These are phyloP conservation scores for Cytospora mali DNA, from an alignment of 2,329 filamentous ascomycete species.

Conservation along the genomic window DNA sequence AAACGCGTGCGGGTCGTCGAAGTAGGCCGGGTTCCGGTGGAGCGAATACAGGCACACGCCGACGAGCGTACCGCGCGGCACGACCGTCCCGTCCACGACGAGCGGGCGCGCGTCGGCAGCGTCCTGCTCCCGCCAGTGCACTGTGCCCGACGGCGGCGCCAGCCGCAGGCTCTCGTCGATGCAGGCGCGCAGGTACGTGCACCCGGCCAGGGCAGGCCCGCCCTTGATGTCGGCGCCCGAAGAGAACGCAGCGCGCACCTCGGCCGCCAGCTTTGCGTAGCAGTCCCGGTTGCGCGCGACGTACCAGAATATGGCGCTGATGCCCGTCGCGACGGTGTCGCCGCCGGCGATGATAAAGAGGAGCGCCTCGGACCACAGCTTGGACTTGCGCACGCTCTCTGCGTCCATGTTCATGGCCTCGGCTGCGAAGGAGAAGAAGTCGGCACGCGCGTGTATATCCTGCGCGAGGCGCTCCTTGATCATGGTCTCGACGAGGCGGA, in stretches of 20 bases:
- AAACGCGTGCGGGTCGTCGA: conserved; percentile 5
- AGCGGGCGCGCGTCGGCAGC: conserved; percentile 19
- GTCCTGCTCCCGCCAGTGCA: conserved; percentile 31
- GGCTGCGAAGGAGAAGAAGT: conserved; percentile 30
- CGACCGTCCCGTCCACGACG: conserved; percentile 9
- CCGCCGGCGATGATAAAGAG: conserved; percentile 33
- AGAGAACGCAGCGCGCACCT: neutral
- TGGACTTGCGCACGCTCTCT: neutral
- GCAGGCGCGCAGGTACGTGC: conserved; percentile 31
- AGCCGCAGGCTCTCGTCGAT: conserved; percentile 20
- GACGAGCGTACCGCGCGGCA: conserved; percentile 11
- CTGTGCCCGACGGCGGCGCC: conserved; percentile 6
- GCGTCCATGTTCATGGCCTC: conserved; percentile 15
- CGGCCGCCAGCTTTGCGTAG: conserved; percentile 20
- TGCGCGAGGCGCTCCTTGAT: neutral
- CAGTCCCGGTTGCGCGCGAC: conserved; percentile 26
- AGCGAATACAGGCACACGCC: neutral
- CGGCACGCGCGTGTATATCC: conserved; percentile 24
- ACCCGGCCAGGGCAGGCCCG: conserved; percentile 28
- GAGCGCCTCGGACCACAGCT: conserved; percentile 22
- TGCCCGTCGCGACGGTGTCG: conserved; percentile 28
- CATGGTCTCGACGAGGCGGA: neutral
- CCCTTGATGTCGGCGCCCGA: neutral
- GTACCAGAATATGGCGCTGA: conserved; percentile 31
- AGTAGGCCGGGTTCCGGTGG: conserved; percentile 2